Evolutionary conservation across 805 yeast species (phyloP).

Genomic region (Candida fluviatilis): DNA sequence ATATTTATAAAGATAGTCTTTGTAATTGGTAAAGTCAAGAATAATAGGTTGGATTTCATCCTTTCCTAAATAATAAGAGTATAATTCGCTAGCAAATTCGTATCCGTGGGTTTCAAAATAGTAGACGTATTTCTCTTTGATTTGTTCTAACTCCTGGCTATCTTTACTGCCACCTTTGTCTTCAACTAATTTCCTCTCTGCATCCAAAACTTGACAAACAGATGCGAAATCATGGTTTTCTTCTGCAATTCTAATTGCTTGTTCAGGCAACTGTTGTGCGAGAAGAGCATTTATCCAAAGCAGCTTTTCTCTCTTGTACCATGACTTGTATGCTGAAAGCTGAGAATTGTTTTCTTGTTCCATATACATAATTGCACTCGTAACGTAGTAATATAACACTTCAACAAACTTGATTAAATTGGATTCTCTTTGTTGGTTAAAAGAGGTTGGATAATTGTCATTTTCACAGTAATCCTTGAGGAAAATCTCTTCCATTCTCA

Average conservation of each 20-base stretch:
- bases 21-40: slow-evolving; percentile 51
- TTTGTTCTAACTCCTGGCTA: slow-evolving; percentile 12
- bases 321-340: slow-evolving; percentile 23
- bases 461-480: slow-evolving; percentile 17
- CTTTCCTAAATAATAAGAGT: slow-evolving; percentile 50
- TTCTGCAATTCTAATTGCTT: slow-evolving; percentile 63
- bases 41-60: slow-evolving; percentile 53
- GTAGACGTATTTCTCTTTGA: slow-evolving; percentile 32
- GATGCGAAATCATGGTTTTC: slow-evolving; percentile 62
- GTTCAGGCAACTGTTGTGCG: slow-evolving; percentile 43
- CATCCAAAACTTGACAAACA: slow-evolving; percentile 47
- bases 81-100: slow-evolving; percentile 63
- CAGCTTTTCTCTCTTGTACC: slow-evolving; percentile 28
- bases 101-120: slow-evolving; percentile 64
- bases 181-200: slow-evolving; percentile 20
- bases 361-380: slow-evolving; percentile 34
- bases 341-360: slow-evolving; percentile 18
- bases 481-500: slow-evolving; percentile 39
- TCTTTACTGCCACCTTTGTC: slow-evolving; percentile 14
- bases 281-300: slow-evolving; percentile 62
- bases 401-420: slow-evolving; percentile 23
- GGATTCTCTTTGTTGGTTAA: slow-evolving; percentile 13
- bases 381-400: slow-evolving; percentile 31
- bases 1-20: slow-evolving; percentile 47
- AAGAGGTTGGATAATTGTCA: slow-evolving; percentile 10